phyloP scores from a whole-genome alignment of 352 stramenopile species.

The Elongisporangium prolatum region DNA sequence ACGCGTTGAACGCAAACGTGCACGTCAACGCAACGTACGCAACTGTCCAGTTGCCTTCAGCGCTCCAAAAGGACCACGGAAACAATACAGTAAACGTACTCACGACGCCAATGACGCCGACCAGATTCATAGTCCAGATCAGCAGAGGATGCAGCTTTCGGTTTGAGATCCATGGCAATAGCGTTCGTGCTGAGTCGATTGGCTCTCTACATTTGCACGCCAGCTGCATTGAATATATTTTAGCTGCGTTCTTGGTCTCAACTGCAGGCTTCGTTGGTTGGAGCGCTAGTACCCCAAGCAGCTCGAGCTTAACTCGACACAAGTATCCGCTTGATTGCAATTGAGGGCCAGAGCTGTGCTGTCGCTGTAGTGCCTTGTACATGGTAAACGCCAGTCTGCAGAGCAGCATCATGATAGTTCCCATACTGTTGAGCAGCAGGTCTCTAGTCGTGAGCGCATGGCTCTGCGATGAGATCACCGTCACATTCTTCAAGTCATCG shows the following conservation, averaged over 20 bases:
- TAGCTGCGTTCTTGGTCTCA: neutral
- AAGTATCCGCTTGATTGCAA: slow-evolving; percentile 8
- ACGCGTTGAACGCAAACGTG: neutral
- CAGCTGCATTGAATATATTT: neutral
- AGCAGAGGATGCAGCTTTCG: neutral
- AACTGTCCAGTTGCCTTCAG: neutral
- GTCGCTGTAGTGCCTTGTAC: neutral
- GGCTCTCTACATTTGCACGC: neutral
- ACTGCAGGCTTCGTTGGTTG: no score
- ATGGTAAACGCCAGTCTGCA: slow-evolving; percentile 8
- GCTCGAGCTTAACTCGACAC: slow-evolving; percentile 2
- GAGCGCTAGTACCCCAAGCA: neutral
- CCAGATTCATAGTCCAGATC: neutral
- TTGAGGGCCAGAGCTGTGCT: neutral
- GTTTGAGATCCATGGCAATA: neutral
- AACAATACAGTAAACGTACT: neutral
- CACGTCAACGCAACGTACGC: neutral
- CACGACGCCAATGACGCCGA: neutral
- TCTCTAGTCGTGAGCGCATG: slow-evolving; percentile 6
- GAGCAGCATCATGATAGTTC: slow-evolving; percentile 9
- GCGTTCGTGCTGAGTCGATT: neutral
- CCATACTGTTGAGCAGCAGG: slow-evolving; percentile 7
- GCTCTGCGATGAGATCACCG: neutral
- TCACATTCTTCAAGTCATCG: neutral
- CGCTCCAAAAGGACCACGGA: neutral